Evolutionary conservation across 306 rosid species (phyloP).

Genomic region (Begonia fuchsioides): DNA sequence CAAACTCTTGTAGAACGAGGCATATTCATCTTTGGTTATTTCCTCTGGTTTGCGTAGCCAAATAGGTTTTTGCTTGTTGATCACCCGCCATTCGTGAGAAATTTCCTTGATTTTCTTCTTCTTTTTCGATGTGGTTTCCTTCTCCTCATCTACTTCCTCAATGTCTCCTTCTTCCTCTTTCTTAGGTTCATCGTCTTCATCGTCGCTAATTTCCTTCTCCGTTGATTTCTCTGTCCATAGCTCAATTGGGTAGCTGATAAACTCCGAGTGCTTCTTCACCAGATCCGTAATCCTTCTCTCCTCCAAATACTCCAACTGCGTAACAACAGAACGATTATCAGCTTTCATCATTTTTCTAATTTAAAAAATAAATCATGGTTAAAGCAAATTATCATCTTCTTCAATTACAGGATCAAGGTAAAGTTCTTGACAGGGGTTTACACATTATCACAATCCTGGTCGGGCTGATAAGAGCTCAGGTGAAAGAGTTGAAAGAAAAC

Average conservation of each 20-base stretch:
- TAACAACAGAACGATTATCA: not conserved
- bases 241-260: slow-evolving; percentile 20
- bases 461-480: too few relatives aligned
- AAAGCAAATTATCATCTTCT: too few relatives aligned
- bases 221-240: slow-evolving; percentile 13
- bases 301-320: slow-evolving; percentile 17
- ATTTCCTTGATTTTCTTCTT: slow-evolving; percentile 10
- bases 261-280: slow-evolving; percentile 24
- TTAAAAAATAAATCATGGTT: too few relatives aligned
- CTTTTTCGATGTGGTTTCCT: slow-evolving; percentile 15
- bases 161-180: slow-evolving; percentile 17
- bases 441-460: too few relatives aligned
- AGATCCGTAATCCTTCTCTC: slow-evolving; percentile 22
- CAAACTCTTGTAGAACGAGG: slow-evolving; percentile 23
- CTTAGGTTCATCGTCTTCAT: slow-evolving; percentile 12
- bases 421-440: too few relatives aligned
- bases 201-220: slow-evolving; percentile 21
- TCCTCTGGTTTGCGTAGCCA: slow-evolving; percentile 22
- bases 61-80: slow-evolving; percentile 24
- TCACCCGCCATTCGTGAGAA: slow-evolving; percentile 11
- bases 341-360: too few relatives aligned
- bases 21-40: slow-evolving; percentile 15
- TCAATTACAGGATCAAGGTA: too few relatives aligned
- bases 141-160: slow-evolving; percentile 17
- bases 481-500: too few relatives aligned